Base-by-base conservation (phyloP, 768 basidiomycete species). In the Gyrodon lividus region DNA sequence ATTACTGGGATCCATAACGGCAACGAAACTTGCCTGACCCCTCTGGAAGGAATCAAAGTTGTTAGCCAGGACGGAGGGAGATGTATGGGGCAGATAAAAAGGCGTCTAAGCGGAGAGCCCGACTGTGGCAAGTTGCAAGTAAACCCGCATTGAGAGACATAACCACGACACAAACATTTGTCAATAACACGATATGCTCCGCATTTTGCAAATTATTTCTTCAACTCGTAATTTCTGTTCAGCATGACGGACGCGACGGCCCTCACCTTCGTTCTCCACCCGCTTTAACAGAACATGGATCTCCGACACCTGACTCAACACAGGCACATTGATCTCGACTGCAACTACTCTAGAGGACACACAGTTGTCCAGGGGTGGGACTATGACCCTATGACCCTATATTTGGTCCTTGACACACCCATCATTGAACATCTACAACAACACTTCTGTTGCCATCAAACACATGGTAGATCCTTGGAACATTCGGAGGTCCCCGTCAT, bases 51-150 rank as follows among this genome's bases (percentile, higher is more conserved):
- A 14, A 30, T 17, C 48, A 23, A 31, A 5, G n/a, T 5, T 39
- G 46, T 26, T 41, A 40, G 46, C 51, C 44, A 46, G 22, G 31
- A 39, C 33, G 40, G 30, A 5, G 51, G 31, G 30, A 19, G 26
- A 6, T 17, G 12, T 22, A 23, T 55, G 58, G 48, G 54, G 57
- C 20, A 31, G 34, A 40, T 22, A 48, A 48, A 50, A 49, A 33
- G 49, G 43, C 48, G 50, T 50, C 46, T 48, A 55, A 56, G 47
- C 43, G 52, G 55, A 41, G 46, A 54, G 62, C 52, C 57, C 56
- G 56, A 59, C 50, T 51, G 52, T 60, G 60, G 57, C 60, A 62
- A 64, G 59, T 23, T 41, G 59, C 61, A 55, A 58, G 52, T 40
- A 40, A 59, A 52, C 59, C 62, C 23, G 24, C 31, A 47, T 47